Evolutionary conservation across 2,329 filamentous ascomycete genomes (phyloP), one percentile per base, ranked within the genome.

Genomic region (Falciphora oryzae): DNA sequence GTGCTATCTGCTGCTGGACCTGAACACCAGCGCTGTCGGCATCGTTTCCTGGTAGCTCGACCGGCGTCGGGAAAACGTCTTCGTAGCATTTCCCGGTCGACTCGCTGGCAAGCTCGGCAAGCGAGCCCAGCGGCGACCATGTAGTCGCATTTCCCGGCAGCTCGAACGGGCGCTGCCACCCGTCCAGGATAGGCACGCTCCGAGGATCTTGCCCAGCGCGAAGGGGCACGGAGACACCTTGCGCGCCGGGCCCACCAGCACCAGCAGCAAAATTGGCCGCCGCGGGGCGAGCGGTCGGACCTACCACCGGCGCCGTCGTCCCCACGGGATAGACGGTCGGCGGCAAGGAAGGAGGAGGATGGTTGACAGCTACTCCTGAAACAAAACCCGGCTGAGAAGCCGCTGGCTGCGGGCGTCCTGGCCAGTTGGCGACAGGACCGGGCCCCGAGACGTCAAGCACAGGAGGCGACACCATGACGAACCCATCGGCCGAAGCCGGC

Each of bases 41-140:
- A 11, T 72, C 71, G 31, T 75, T 74, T 60, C 77, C 78, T 1
- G 73, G 76, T 67, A 83, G 76, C 68, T 83, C 81, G 4, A 81
- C 75, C 0, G 80, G 78, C 0, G 77, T 71, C 0, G 80, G 81
- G 57, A 81, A 73, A 16, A 70, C 72, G 66, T 83, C 81, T 7
- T 78, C 74, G 1, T 71, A 70, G 8, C 80, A 78, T 10, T 67
- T 67, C 0, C 73, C 75, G 0, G 80, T 82, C 28, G 75, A 70
- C 25, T 78, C 76, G 13, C 79, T 82, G 6, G 79, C 70, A 73
- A 84, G 79, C 70, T 84, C 81, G 3, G 81, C 77, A 28, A 83
- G 72, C 22, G 77, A 57, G 1, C 81, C 80, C 1, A 82, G 74
- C 0, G 81, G 80, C 50, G 80, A 73, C 18, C 73, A 76, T 4